Base-by-base conservation (phyloP, 2,329 filamentous ascomycete genomes). In the Botrytis paeoniae region DNA sequence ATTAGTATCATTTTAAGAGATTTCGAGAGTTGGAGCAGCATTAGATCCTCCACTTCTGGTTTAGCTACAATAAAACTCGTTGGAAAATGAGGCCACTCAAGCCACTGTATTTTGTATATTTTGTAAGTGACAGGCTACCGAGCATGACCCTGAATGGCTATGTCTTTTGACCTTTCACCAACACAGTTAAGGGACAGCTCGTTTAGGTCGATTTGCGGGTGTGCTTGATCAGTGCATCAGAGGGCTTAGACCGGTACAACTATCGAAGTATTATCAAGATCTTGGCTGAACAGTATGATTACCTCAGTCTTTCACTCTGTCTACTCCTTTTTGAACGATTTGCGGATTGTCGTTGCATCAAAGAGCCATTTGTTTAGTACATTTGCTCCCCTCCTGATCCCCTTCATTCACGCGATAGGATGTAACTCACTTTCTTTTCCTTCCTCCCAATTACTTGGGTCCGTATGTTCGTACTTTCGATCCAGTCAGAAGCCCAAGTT, bases 201-300 rank as follows among this genome's bases (percentile, higher is more conserved):
- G 45, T 54, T 57, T 51, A 41, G 16, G 37, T 60, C 35, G n/a
- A 71, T 66, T 71, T 64, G 70, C 54, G 48, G 45, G 62, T 35
- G 39, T 51, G n/a, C 32, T 45, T 71, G 70, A 66, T 72, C 48
- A 59, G 39, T 68, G 63, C 70, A 72, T 72, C 25, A 41, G 62
- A 68, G 68, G 70, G 70, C 70, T 72, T 69, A 60, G 70, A 48
- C 37, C 35, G 8, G 66, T 37, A 51, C 62, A 68, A 48, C 20
- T 20, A 71, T 51, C 37, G 37, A 59, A 70, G 29, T 59, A 41
- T 39, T 9, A 41, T 62, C 41, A 43, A 45, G 29, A 37, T 51
- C 32, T 51, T 51, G 37, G 37, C 37, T n/a, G 39, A 45, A 25
- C 3, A 32, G 12, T 29, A 41, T 43, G 20, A 35, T 48, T 45